A percentile compares a stretch with the other conserved stretches of the same genome.
Conservation (phyloP, 2,329 filamentous ascomycete species). For the Aspergillus hortae region DNA sequence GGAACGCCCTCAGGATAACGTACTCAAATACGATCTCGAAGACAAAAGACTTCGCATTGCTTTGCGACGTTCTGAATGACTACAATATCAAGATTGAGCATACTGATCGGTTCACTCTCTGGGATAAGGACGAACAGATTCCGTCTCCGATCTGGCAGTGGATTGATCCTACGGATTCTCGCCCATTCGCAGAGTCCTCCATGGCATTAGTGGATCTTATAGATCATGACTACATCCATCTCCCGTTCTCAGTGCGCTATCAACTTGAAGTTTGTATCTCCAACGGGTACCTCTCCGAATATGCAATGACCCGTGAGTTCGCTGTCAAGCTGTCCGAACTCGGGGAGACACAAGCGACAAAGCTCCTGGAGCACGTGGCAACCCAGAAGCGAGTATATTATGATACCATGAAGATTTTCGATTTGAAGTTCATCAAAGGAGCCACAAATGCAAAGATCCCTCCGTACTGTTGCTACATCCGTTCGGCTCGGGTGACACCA, state of each 20-base stretch:
- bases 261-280: slow-evolving; percentile 94
- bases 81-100: slow-evolving; percentile 63
- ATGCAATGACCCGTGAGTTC: slow-evolving; percentile 67
- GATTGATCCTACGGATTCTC: slow-evolving; percentile 33
- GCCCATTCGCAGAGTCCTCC: slow-evolving; percentile 22
- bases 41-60: slow-evolving; percentile 35
- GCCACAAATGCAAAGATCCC: slow-evolving; percentile 57
- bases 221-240: slow-evolving; percentile 34
- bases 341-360: slow-evolving; percentile 53
- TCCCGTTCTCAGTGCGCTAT: slow-evolving; percentile 75
- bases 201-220: slow-evolving; percentile 35
- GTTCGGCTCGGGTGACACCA: slow-evolving; percentile 77
- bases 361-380: slow-evolving; percentile 70
- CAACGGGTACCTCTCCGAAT: slow-evolving; percentile 69
- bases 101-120: slow-evolving; percentile 39
- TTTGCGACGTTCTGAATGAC: slow-evolving; percentile 60
- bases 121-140: slow-evolving; percentile 24
- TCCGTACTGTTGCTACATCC: slow-evolving; percentile 68
- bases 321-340: slow-evolving; percentile 57
- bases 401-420: slow-evolving; percentile 71
- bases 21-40: slow-evolving; percentile 36
- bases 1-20: slow-evolving; percentile 57
- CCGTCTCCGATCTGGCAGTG: slow-evolving; percentile 35
- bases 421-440: slow-evolving; percentile 43
- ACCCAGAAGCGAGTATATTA: slow-evolving; percentile 61